Evolutionary conservation across 352 stramenopile genomes (phyloP).

Genomic region (Pythium apleroticum): DNA sequence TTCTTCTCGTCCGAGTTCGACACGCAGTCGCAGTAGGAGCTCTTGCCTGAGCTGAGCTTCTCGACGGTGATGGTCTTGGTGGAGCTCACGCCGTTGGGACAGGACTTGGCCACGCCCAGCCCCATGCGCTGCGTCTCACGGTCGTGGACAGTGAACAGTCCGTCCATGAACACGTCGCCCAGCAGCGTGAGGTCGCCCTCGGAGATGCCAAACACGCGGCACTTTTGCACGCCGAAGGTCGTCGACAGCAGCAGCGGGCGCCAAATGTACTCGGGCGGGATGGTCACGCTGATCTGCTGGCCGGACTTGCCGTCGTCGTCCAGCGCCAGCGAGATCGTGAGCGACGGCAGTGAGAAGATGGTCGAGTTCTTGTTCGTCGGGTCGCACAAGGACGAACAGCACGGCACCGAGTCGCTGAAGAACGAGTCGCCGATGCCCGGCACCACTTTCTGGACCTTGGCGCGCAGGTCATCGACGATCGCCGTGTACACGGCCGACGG

Average conservation of each 20-base stretch:
- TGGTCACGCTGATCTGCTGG: conserved; percentile 70
- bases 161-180: conserved; percentile 86
- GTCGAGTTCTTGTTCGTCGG: conserved; percentile 55
- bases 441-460: conserved; percentile 48
- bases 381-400: conserved; percentile 66
- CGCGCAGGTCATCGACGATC: conserved; percentile 54
- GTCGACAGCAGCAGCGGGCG: conserved; percentile 62
- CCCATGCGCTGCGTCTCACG: conserved; percentile 54
- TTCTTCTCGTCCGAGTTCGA: conserved; percentile 52
- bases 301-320: conserved; percentile 34
- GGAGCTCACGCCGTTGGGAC: conserved; percentile 68
- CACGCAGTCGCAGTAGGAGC: conserved; percentile 71
- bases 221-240: conserved; percentile 39
- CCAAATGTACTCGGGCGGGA: conserved; percentile 84
- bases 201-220: conserved; percentile 81
- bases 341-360: conserved; percentile 60
- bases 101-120: conserved; percentile 65
- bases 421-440: conserved; percentile 49
- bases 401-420: conserved; percentile 70
- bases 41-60: conserved; percentile 21
- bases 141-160: conserved; percentile 80
- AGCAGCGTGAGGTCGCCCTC: conserved; percentile 75
- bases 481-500: conserved; percentile 62
- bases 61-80: conserved; percentile 67
- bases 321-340: conserved; percentile 64